These are phyloP conservation scores for Leishmania arabica DNA, from an alignment of 208 protist species.

Conservation along the genomic window DNA sequence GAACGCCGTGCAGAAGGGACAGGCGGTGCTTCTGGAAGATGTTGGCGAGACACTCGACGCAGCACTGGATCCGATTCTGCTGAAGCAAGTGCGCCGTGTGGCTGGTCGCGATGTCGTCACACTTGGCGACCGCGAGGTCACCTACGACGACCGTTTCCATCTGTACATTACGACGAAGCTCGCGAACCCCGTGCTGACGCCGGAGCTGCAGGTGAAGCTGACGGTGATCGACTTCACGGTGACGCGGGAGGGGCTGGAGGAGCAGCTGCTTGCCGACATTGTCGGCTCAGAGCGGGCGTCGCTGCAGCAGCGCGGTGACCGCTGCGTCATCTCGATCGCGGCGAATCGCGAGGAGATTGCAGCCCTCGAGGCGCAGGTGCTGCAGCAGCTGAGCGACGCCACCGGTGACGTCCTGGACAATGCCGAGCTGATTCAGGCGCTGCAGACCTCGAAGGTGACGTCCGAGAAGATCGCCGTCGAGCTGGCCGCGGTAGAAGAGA, in stretches of 20 bases:
- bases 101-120: slow-evolving; percentile 86
- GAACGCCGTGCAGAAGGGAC: slow-evolving; percentile 93
- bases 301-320: slow-evolving; percentile 85
- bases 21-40: slow-evolving; percentile 95
- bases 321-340: slow-evolving; percentile 93
- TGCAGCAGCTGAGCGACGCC: slow-evolving; percentile 91
- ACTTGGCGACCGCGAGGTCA: slow-evolving; percentile 93
- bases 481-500: slow-evolving; percentile 91
- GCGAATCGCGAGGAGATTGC: slow-evolving; percentile 92
- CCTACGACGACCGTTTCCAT: slow-evolving; percentile 92
- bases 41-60: slow-evolving; percentile 96
- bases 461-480: slow-evolving; percentile 89
- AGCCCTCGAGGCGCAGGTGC: slow-evolving; percentile 93
- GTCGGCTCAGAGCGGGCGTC: slow-evolving; percentile 87
- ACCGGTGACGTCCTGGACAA: slow-evolving; percentile 96
- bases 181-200: slow-evolving; percentile 93
- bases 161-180: slow-evolving; percentile 97
- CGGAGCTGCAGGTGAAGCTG: slow-evolving; percentile 95
- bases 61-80: slow-evolving; percentile 93
- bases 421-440: slow-evolving; percentile 93
- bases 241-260: slow-evolving; percentile 89
- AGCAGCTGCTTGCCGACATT: slow-evolving; percentile 93
- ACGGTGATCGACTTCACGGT: slow-evolving; percentile 95
- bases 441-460: slow-evolving; percentile 92
- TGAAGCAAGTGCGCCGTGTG: slow-evolving; percentile 92